Evolutionary conservation across 176 grass and related monocot species (phyloP).

Genomic region (Puccinellia tenuiflora): DNA sequence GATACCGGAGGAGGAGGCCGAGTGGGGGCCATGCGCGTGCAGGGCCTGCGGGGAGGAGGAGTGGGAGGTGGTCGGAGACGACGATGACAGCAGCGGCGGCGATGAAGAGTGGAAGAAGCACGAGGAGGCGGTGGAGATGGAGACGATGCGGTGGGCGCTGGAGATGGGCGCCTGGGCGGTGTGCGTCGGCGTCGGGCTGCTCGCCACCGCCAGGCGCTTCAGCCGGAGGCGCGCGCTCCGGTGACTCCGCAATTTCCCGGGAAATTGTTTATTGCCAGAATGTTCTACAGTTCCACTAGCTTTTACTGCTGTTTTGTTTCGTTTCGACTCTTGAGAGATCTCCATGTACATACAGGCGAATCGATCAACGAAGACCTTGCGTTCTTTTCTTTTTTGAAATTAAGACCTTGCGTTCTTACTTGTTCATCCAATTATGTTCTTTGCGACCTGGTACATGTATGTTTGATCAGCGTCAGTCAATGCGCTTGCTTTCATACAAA

Average conservation of each 20-base stretch:
- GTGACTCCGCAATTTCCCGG: neutral
- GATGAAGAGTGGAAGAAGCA: neutral
- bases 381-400: too few species aligned
- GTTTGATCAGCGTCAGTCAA: too few species aligned
- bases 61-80: conserved; percentile 30
- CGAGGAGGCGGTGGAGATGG: neutral
- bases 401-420: neutral
- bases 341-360: neutral
- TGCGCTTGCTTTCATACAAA: too few species aligned
- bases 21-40: conserved; percentile 23
- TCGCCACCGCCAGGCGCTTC: conserved; percentile 30
- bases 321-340: neutral
- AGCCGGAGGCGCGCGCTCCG: conserved; percentile 22
- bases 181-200: conserved; percentile 46
- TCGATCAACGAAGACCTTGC: neutral
- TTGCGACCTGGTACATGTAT: neutral
- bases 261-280: neutral
- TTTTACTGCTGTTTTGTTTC: too few species aligned
- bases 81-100: neutral
- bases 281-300: too few species aligned
- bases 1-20: conserved; percentile 36
- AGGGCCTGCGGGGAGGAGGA: conserved; percentile 21
- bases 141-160: conserved; percentile 48
- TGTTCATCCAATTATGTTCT: neutral
- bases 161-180: conserved; percentile 60